phyloP scores from a whole-genome alignment of 164 flowering plant genomes.

The Houttuynia cordata region DNA sequence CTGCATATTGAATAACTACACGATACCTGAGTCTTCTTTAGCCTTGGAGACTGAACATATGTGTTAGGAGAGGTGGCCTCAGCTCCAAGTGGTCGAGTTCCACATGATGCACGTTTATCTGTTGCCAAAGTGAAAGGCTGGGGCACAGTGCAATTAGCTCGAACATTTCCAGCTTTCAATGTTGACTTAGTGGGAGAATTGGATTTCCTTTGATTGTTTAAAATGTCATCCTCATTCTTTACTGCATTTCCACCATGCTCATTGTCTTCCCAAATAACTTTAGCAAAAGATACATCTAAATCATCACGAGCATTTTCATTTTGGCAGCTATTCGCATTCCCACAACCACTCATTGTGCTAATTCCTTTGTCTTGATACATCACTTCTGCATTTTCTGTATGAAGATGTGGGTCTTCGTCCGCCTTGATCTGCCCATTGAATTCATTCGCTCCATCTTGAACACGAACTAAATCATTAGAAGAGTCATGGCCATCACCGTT shows the following conservation, averaged over 20 bases:
- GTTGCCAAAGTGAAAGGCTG: slow-evolving; percentile 81
- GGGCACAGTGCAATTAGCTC: slow-evolving; percentile 41
- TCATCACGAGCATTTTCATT: slow-evolving; percentile 21
- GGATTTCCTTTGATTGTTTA: slow-evolving; percentile 18
- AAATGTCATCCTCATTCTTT: slow-evolving; percentile 19
- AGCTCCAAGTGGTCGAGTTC: slow-evolving; percentile 28
- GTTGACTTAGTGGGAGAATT: slow-evolving; percentile 18
- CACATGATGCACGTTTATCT: slow-evolving; percentile 63
- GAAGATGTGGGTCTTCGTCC: slow-evolving; percentile 17
- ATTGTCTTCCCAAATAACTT: slow-evolving; percentile 22
- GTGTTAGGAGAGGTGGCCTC: slow-evolving; percentile 30
- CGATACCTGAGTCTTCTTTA: slow-evolving; percentile 29
- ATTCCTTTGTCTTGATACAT: slow-evolving; percentile 61
- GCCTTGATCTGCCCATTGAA: slow-evolving; percentile 17
- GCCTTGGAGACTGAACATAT: slow-evolving; percentile 16
- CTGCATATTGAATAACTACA: neutral
- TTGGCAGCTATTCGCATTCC: slow-evolving; percentile 11
- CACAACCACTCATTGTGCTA: slow-evolving; percentile 28
- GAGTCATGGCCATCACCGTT: slow-evolving; percentile 16
- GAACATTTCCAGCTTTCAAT: slow-evolving; percentile 28
- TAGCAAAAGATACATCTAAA: slow-evolving; percentile 18
- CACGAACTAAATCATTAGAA: slow-evolving; percentile 6
- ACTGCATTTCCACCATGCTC: slow-evolving; percentile 16
- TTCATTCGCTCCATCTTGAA: slow-evolving; percentile 6
- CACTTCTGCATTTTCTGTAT: slow-evolving; percentile 24